Evolutionary conservation across 345 rosid species (phyloP), one percentile per base, ranked within the genome.

Genomic region (Hypericum perforatum): DNA sequence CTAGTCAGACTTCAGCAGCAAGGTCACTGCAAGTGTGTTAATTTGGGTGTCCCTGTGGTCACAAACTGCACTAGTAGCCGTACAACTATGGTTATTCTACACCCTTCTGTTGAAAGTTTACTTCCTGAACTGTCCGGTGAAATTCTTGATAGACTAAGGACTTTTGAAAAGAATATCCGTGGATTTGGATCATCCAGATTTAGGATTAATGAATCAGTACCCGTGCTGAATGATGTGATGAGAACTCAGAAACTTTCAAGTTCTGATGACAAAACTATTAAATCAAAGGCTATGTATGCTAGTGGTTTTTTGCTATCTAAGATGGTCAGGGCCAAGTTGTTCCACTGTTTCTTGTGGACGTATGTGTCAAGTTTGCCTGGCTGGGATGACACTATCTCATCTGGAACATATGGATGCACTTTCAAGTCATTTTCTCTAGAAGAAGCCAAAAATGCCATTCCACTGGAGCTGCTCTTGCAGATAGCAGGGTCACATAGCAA

Each of bases 291-390:
- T 45, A 87, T 87, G 89, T 90, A 89, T 52, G 77, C 92, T 59
- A 91, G 87, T 74, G 98, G 98, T 57, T 87, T 87, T 76, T 89
- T 91, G 55, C 63, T 81, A 66, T 84, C 96, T 63, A 91, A 91
- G 78, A 88, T 91, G 96, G 82, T 83, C 51, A 92, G 96, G 12
- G 85, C 87, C 47, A 88, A 82, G 65, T 75, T 91, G 66, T 70
- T 88, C 38, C 98, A 91, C 71, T 56, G 68, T 53, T 91, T 81
- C 70, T 78, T 91, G 46, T 91, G 95, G 98, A 78, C 66, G 68
- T 80, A 70, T 57, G 68, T 80, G 39, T 78, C 77, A 41, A 55
- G 73, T 64, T 68, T 74, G 37, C 69, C 83, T 50, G 76, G 74
- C 43, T 75, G 79, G 78, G 73, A 77, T 56, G 69, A 63, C 70